These are phyloP conservation scores for Pleurozium schreberi DNA, from an alignment of 225 moss, liverwort and hornwort genomes.

Conservation along the genomic window DNA sequence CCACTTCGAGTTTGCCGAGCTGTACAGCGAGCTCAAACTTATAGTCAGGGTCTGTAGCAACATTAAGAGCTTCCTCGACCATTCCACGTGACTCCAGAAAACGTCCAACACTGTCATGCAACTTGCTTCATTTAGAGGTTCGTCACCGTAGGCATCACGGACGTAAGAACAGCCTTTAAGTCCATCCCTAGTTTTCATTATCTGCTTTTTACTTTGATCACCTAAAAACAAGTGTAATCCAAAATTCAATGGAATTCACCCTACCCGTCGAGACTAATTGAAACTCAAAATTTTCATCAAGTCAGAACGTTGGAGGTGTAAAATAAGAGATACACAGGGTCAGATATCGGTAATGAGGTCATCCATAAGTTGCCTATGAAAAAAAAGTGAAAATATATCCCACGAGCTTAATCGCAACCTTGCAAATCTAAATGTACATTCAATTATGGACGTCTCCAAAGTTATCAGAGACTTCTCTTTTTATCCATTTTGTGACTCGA, in stretches of 20 bases:
- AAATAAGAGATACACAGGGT: not conserved
- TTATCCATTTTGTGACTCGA: not conserved
- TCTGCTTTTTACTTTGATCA: not conserved
- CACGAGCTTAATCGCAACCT: not conserved
- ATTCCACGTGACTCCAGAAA: constrained; percentile 96
- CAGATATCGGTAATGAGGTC: not conserved
- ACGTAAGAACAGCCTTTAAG: not conserved
- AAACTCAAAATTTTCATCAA: not conserved
- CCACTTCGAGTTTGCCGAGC: constrained; percentile 76
- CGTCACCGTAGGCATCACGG: not conserved
- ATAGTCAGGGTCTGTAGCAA: constrained; percentile 85
- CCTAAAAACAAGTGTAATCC: not conserved
- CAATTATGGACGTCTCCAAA: not conserved
- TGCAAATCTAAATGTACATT: not conserved
- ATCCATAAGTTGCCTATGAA: not conserved
- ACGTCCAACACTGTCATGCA: constrained; percentile 69
- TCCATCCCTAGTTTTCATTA: not conserved
- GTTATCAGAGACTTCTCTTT: not conserved
- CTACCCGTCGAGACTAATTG: not conserved
- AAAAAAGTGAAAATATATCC: not conserved
- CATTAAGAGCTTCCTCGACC: constrained; percentile 75
- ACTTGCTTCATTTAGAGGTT: not conserved
- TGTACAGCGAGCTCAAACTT: constrained; percentile 90
- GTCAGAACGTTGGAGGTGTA: not conserved
- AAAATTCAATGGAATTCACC: not conserved